phyloP scores from a whole-genome alignment of 345 rosid genomes.

The Schrenkiella parvula region DNA sequence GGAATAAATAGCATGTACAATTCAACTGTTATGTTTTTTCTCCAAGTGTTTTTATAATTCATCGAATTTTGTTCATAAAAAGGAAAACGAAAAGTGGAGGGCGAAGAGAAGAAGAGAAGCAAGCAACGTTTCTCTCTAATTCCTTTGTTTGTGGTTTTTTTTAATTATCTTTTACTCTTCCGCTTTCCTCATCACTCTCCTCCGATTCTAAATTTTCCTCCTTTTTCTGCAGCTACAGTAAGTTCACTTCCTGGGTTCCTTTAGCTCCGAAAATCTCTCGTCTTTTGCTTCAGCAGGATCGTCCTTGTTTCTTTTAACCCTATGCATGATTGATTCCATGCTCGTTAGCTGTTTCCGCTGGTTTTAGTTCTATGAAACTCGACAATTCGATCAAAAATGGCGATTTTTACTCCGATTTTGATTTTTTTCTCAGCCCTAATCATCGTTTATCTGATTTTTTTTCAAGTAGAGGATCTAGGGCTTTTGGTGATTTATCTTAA shows the following conservation, averaged over 20 bases:
- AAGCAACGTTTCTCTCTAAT: slow-evolving; percentile 21
- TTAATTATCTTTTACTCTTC: neutral
- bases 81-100: slow-evolving; percentile 17
- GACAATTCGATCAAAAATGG: neutral
- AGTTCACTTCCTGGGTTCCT: neutral
- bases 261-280: neutral
- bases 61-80: slow-evolving; percentile 14
- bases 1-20: neutral
- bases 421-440: neutral
- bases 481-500: neutral
- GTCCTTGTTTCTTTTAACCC: slow-evolving; percentile 4
- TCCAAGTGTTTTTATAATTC: neutral
- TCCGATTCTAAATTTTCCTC: neutral
- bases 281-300: neutral
- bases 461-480: neutral
- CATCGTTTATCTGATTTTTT: neutral
- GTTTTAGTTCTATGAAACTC: neutral
- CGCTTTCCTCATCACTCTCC: neutral
- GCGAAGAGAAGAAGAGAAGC: slow-evolving; percentile 28
- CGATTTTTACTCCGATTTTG: neutral
- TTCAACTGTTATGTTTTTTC: neutral
- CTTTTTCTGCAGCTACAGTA: slow-evolving; percentile 17
- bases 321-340: slow-evolving; percentile 25
- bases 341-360: neutral
- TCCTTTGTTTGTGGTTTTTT: neutral